Evolutionary conservation across 140 eudicot species (phyloP).

Genomic region (Bidens hawaiensis): DNA sequence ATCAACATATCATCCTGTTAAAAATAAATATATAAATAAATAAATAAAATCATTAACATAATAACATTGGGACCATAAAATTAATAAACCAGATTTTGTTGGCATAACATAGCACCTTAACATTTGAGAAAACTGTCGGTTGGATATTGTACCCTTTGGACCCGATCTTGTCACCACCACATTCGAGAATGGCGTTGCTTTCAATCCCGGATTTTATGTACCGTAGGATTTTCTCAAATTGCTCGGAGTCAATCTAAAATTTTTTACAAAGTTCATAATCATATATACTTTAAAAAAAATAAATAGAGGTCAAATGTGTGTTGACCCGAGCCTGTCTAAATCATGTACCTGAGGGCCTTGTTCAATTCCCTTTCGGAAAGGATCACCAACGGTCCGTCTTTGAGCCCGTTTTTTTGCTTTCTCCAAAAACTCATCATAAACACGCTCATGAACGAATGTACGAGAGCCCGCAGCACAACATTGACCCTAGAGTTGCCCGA

Average conservation of each 20-base stretch:
- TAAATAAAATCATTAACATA: too few species aligned
- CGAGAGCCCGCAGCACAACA: conserved; percentile 98
- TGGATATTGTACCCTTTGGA: conserved; percentile 79
- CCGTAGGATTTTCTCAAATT: conserved; percentile 64
- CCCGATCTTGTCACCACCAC: conserved; percentile 82
- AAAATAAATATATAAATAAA: too few species aligned
- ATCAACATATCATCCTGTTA: conserved; percentile 89
- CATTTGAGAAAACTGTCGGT: conserved; percentile 94
- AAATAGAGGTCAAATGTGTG: not conserved
- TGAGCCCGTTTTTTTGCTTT: conserved; percentile 80
- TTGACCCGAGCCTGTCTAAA: not conserved
- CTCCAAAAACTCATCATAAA: conserved; percentile 84
- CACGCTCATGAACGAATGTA: conserved; percentile 82
- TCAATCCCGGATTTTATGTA: conserved; percentile 74
- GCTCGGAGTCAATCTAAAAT: conserved; percentile 69
- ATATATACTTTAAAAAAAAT: too few species aligned
- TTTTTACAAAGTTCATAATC: not conserved
- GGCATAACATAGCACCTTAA: conserved; percentile 69
- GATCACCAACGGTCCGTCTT: conserved; percentile 88
- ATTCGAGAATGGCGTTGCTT: conserved; percentile 83
- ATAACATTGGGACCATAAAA: not conserved
- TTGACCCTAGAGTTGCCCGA: conserved; percentile 60
- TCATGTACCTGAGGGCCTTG: conserved; percentile 93
- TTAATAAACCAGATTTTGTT: not conserved
- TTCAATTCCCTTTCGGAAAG: conserved; percentile 76